These are phyloP conservation scores for Beverwykella pulmonaria DNA, from an alignment of 495 filamentous ascomycete genomes.

Conservation along the genomic window DNA sequence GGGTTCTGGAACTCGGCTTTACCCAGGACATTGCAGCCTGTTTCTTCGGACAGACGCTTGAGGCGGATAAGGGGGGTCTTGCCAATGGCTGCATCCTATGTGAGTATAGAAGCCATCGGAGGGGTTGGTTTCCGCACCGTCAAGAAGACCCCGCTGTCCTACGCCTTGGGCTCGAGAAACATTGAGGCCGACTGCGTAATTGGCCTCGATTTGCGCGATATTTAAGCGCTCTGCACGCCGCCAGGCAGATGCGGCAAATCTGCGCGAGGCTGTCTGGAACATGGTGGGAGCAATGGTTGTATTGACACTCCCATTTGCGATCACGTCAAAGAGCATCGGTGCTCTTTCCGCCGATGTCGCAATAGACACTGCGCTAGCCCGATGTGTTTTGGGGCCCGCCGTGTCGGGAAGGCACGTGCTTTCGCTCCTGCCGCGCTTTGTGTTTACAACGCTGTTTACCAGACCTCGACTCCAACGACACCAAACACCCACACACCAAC, in stretches of 20 bases:
- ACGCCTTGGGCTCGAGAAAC: conserved; percentile 78
- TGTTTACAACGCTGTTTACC: background rate
- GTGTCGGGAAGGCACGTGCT: conserved; percentile 9
- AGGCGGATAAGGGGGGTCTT: conserved; percentile 94
- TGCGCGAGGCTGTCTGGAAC: conserved; percentile 60
- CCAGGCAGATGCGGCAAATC: conserved; percentile 59
- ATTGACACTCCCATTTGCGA: background rate
- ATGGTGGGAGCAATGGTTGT: conserved; percentile 45
- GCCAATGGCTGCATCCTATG: conserved; percentile 70
- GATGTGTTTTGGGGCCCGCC: background rate
- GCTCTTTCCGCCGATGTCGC: conserved; percentile 19
- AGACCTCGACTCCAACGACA: conserved; percentile 5
- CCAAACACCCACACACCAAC: conserved; percentile 12
- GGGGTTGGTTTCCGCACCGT: conserved; percentile 60
- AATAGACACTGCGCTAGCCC: background rate
- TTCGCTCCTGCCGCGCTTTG: conserved; percentile 2
- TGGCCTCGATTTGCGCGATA: conserved; percentile 23
- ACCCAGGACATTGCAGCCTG: conserved; percentile 90
- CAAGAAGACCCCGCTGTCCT: conserved; percentile 74
- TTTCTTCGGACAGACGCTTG: conserved; percentile 84
- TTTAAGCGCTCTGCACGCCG: conserved; percentile 48
- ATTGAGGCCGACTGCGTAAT: conserved; percentile 29
- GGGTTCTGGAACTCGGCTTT: conserved; percentile 99
- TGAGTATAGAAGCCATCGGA: background rate
- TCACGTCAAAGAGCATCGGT: background rate